Percentiles rank a stretch among this genome's conserved stretches.
These are phyloP conservation scores for Blastobotrys persicus DNA, from an alignment of 1,139 yeast species.

Conservation along the genomic window DNA sequence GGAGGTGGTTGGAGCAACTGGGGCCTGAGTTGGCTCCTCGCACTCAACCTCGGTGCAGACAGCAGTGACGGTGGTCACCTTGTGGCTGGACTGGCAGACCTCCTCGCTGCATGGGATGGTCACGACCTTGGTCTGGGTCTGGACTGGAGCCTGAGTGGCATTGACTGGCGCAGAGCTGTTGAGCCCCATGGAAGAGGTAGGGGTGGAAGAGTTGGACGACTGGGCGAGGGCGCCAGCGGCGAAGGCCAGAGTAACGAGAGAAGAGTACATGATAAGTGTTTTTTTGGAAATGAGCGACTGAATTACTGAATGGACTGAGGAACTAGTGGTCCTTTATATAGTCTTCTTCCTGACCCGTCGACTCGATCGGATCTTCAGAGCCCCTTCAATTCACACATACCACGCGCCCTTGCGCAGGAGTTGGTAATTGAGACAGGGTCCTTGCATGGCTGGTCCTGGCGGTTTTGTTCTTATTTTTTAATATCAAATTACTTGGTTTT, in stretches of 20 bases:
- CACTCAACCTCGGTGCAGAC: constrained; percentile 1
- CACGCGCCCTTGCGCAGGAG: too few species aligned
- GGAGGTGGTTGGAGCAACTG: constrained; percentile 1
- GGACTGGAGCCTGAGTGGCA: constrained; percentile 4
- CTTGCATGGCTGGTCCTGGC: too few species aligned
- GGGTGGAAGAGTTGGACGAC: not conserved
- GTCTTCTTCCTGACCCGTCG: too few species aligned
- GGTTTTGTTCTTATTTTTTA: too few species aligned
- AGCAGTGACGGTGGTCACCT: not conserved
- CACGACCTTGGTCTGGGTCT: constrained; percentile 1
- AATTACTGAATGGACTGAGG: too few species aligned
- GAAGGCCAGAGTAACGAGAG: constrained; percentile 3
- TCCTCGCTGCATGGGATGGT: constrained; percentile 8
- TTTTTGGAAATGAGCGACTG: too few species aligned
- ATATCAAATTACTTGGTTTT: too few species aligned
- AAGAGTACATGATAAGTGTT: constrained; percentile 1
- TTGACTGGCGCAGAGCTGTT: not conserved
- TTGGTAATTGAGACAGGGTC: too few species aligned
- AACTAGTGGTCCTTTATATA: too few species aligned
- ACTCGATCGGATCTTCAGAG: too few species aligned
- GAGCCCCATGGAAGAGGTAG: not conserved
- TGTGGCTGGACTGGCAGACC: not conserved
- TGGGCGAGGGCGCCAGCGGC: constrained; percentile 8
- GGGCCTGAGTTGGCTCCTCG: not conserved
- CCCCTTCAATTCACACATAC: too few species aligned